Conservation (phyloP, 2,329 filamentous ascomycete genomes). For the Fusarium pseudonygamai region DNA sequence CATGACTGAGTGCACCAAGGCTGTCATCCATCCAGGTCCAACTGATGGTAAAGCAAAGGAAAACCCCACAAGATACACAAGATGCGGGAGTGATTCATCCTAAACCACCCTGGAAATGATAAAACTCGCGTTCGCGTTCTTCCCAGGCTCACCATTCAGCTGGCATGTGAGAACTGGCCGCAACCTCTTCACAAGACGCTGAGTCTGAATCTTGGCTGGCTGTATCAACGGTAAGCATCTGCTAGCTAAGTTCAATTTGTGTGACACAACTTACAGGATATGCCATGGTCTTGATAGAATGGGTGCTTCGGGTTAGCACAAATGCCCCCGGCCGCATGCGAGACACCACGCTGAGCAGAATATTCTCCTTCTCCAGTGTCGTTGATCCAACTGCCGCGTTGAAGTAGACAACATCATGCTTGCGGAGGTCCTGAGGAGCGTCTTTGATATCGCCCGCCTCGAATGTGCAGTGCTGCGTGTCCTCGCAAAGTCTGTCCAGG, state of each 20-base stretch:
- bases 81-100: neutral
- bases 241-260: neutral
- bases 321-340: neutral
- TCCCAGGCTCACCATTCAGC: neutral
- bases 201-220: neutral
- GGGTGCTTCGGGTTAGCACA: neutral
- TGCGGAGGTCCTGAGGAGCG: neutral
- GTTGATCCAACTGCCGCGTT: neutral
- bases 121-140: neutral
- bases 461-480: neutral
- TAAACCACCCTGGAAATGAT: neutral
- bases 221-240: neutral
- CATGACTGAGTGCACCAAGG: neutral
- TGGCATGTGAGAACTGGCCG: neutral
- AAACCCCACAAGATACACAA: neutral
- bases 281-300: neutral
- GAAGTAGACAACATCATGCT: neutral
- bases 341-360: neutral
- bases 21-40: no score
- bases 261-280: neutral
- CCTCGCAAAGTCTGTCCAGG: neutral
- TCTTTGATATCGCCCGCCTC: neutral
- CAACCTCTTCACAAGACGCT: neutral
- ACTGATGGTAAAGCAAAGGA: neutral
- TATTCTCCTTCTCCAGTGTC: neutral